These are phyloP conservation scores for Chrysosporium queenslandicum DNA, from an alignment of 2,329 filamentous ascomycete genomes.

Conservation along the genomic window DNA sequence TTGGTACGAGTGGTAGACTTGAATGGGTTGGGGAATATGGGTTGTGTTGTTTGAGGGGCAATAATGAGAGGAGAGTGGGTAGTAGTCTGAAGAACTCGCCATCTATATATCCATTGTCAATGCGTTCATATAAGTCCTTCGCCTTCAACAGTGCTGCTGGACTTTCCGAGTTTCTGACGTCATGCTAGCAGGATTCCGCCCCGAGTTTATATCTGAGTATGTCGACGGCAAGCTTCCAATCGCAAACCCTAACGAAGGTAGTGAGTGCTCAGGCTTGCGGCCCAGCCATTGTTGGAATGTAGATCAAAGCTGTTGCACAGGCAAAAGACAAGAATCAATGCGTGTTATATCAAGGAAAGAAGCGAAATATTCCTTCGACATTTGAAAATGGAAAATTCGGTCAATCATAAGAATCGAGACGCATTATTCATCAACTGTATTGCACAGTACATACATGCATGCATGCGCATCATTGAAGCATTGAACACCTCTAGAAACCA, in stretches of 20 bases:
- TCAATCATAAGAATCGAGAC: not conserved
- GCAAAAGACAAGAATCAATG: not conserved
- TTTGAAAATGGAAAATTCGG: not conserved
- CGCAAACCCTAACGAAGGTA: not conserved
- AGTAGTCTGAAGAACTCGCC: not conserved
- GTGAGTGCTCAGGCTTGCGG: too few species aligned
- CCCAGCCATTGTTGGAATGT: too few species aligned
- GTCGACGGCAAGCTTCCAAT: not conserved
- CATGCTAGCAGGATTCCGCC: not conserved
- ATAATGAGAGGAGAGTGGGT: not conserved
- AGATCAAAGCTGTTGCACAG: not conserved
- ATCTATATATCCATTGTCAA: not conserved
- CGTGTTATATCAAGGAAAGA: not conserved
- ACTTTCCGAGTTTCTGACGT: not conserved
- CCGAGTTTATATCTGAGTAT: not conserved
- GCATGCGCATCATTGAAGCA: not conserved
- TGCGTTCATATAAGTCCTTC: not conserved
- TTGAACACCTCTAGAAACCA: not conserved
- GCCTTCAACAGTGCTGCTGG: not conserved
- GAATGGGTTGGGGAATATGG: too few species aligned
- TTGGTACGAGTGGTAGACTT: not conserved
- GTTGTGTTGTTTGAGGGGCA: too few species aligned
- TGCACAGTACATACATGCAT: conserved; percentile 4
- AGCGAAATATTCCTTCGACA: too few species aligned
- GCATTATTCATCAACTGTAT: not conserved